A percentile compares a stretch with the other conserved stretches of the same genome.
These are phyloP conservation scores for Peronospora farinosa DNA, from an alignment of 352 stramenopile species.

Conservation along the genomic window DNA sequence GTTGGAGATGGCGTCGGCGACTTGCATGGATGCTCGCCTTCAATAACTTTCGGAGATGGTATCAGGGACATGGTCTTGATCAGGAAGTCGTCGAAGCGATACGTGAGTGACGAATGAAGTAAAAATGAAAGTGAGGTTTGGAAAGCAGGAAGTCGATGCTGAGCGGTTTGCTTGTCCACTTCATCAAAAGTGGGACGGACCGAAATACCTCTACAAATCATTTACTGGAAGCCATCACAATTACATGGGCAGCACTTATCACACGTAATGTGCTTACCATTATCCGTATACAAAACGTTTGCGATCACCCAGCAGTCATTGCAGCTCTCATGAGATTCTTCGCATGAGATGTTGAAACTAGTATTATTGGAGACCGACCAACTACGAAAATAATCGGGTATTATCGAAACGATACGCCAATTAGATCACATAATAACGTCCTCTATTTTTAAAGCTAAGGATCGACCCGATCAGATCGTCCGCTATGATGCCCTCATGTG, in stretches of 20 bases:
- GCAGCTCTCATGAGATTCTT: no score
- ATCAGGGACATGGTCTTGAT: conserved; percentile 9
- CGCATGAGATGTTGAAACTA: no score
- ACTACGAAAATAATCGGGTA: no score
- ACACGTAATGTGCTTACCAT: no score
- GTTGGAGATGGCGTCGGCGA: conserved; percentile 5
- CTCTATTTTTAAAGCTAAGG: no score
- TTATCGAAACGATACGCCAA: no score
- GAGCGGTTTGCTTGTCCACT: conserved; percentile 9
- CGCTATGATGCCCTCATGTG: conserved; percentile 5
- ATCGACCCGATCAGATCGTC: background rate
- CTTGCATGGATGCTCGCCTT: background rate
- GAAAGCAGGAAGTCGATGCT: background rate
- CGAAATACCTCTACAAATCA: background rate
- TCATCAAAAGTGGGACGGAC: conserved; percentile 2
- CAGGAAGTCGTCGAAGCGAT: background rate
- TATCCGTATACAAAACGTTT: no score
- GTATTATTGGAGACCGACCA: no score
- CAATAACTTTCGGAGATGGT: background rate
- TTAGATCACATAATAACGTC: no score
- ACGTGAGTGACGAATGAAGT: background rate
- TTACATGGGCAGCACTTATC: no score
- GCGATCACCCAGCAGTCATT: no score
- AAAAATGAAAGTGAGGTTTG: conserved; percentile 1
- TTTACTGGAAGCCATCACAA: background rate